phyloP scores from a whole-genome alignment of 2,329 filamentous ascomycete species.

The Tolypocladium amazonense region DNA sequence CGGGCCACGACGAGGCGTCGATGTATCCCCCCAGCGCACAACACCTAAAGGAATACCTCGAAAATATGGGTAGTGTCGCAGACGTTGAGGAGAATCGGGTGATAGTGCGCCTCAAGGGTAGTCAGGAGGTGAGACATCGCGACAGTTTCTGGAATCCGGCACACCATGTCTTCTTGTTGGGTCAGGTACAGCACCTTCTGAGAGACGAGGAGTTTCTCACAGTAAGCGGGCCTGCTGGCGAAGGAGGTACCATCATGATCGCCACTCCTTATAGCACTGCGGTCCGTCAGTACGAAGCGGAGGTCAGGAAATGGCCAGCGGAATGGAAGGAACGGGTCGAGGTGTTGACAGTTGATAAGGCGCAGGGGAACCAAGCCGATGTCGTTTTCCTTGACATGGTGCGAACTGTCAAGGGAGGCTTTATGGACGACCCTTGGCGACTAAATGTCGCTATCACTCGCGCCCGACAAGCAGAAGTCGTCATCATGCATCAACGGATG shows the following conservation, averaged over 20 bases:
- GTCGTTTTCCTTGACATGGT: constrained; percentile 37
- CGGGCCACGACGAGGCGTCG: constrained; percentile 11
- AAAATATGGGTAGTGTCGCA: constrained; percentile 10
- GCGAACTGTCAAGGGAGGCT: constrained; percentile 23
- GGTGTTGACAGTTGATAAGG: constrained; percentile 32
- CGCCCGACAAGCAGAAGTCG: constrained; percentile 31
- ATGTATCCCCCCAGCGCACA: constrained; percentile 16
- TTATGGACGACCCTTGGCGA: constrained; percentile 32
- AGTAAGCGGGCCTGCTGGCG: constrained; percentile 12
- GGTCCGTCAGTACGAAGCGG: constrained; percentile 20
- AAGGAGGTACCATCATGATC: constrained; percentile 27
- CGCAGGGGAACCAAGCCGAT: constrained; percentile 36
- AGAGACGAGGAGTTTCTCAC: constrained; percentile 19
- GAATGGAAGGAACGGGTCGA: constrained; percentile 21
- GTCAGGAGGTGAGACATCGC: constrained; percentile 14
- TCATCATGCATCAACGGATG: constrained; percentile 32
- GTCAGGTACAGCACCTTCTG: constrained; percentile 19
- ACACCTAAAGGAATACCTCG: constrained; percentile 19
- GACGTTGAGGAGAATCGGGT: constrained; percentile 23
- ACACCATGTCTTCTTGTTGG: constrained; percentile 26
- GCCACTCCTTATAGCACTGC: constrained; percentile 32
- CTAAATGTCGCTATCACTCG: constrained; percentile 36
- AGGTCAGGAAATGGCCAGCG: constrained; percentile 15
- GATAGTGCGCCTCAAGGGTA: constrained; percentile 18
- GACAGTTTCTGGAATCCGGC: constrained; percentile 29